These are phyloP conservation scores for Malbranchea zuffiana DNA, from an alignment of 2,329 filamentous ascomycete species.

Conservation along the genomic window DNA sequence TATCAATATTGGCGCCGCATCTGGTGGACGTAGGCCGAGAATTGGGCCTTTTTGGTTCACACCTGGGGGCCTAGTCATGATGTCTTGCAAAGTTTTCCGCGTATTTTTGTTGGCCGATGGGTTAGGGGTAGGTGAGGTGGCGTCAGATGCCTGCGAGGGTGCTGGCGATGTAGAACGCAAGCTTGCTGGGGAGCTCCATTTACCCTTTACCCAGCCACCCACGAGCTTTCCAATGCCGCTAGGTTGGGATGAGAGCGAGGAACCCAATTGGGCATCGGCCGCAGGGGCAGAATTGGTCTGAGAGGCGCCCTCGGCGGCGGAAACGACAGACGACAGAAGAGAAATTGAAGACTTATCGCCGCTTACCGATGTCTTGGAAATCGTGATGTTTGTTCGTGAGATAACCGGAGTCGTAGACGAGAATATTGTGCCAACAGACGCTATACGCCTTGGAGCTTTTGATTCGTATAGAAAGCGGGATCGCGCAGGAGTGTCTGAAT, in stretches of 20 bases:
- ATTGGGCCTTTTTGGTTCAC: constrained; percentile 71
- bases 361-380: constrained; percentile 21
- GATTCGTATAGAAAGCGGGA: constrained; percentile 30
- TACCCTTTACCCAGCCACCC: constrained; percentile 11
- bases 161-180: not conserved
- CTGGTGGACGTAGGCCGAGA: constrained; percentile 54
- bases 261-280: constrained; percentile 49
- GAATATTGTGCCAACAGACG: constrained; percentile 33
- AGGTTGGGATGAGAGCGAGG: constrained; percentile 33
- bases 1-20: constrained; percentile 46
- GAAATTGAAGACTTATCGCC: constrained; percentile 21
- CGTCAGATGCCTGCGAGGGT: not conserved
- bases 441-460: constrained; percentile 36
- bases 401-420: constrained; percentile 30
- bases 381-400: constrained; percentile 29
- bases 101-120: not conserved
- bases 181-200: constrained; percentile 5
- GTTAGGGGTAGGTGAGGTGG: constrained; percentile 5
- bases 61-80: constrained; percentile 48
- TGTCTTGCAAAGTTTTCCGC: constrained; percentile 17
- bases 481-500: constrained; percentile 42
- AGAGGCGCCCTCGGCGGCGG: constrained; percentile 14
- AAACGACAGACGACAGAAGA: constrained; percentile 30
- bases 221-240: constrained; percentile 10
- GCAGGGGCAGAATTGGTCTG: constrained; percentile 18